Evolutionary conservation across 2,329 filamentous ascomycete species (phyloP), one percentile per base, ranked within the genome.

Genomic region (Curvularia lunata): DNA sequence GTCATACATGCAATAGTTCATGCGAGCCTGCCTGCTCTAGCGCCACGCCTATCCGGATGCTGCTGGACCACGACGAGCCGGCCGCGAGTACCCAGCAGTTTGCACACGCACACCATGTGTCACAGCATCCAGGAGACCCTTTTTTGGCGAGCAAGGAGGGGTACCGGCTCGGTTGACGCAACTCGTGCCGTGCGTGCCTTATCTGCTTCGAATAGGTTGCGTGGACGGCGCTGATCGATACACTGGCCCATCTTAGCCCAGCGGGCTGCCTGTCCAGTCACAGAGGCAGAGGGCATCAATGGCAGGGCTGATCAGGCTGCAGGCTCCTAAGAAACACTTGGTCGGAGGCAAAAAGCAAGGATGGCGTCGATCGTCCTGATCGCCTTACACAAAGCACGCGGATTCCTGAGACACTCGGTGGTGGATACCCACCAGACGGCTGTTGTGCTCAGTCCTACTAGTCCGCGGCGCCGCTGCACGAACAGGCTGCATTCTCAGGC

Each of bases 271-370:
- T 53, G 34, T 7, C 71, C 72, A 75, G 52, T 72, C 70, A 71
- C 43, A 61, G 56, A 28, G 52, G 49, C 32, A 41, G 25, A 58
- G 51, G 55, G 61, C 66, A 63, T 70, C 64, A 49, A 64, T 69
- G 67, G 66, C 72, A 74, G 67, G 72, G 70, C 70, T 69, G 71
- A 71, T 73, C 71, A 69, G 64, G 66, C 68, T 68, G 53, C 63
- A 69, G 64, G 66, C 68, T 67, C 54, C 62, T 59, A 62, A 67
- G 69, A 73, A 74, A 74, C 70, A 72, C 66, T 66, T 65, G 53
- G 58, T 58, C 27, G 18, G 54, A 47, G 48, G 52, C 52, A 59
- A 63, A 52, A 58, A 68, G 68, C 70, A 75, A 70, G 71, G 68
- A 61, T 71, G 38, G 41, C 49, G 72, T 52, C 67, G 71, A 75